Base-by-base conservation (phyloP, 768 basidiomycete genomes). In the Macrolepiota albuminosa region DNA sequence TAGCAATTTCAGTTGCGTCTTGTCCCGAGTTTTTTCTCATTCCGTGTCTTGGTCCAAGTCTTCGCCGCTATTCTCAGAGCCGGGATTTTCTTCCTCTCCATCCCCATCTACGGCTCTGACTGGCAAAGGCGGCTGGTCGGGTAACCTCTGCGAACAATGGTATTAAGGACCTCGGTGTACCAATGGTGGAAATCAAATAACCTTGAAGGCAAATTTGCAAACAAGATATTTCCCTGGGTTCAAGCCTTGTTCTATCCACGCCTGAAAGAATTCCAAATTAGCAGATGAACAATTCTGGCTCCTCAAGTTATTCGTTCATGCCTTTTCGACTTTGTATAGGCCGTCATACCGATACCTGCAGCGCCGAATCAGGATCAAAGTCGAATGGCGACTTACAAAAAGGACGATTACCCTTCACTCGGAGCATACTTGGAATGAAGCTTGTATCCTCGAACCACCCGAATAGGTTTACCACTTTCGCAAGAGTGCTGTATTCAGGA, bases 381-480 rank as follows among this genome's bases (percentile, higher is more conserved):
- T 39, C 10, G 48, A n/a, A 13, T 48, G 9, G 26, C 6, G 36
- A 16, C 21, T 9, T 11, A 4, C 37, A 16, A 16, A 16, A 61
- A 43, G 40, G 3, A 50, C 31, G 4, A 72, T 54, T 64, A 89
- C 86, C 93, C 93, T 78, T 90, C 86, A 29, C 72, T 78, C 6
- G 94, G 94, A 8, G 90, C 93, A 64, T 86, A 96, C 24, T 76
- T 76, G 0, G 91, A 91, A 33, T 73, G 71, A 33, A 86, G 71
- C 70, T 94, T 93, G 80, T 73, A 95, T 1, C 94, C 95, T 29
- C 95, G 83, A 57, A 96, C 87, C 2, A 97, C 94, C 18, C 95
- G 82, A 34, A 97, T 80, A 16, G 93, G 93, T 63, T 89, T 89
- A 61, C 81, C 82, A 0, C 88, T 91, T 67, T 95, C 84, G n/a